phyloP scores from a whole-genome alignment of 352 stramenopile species.

The Phytophthora colocasiae region DNA sequence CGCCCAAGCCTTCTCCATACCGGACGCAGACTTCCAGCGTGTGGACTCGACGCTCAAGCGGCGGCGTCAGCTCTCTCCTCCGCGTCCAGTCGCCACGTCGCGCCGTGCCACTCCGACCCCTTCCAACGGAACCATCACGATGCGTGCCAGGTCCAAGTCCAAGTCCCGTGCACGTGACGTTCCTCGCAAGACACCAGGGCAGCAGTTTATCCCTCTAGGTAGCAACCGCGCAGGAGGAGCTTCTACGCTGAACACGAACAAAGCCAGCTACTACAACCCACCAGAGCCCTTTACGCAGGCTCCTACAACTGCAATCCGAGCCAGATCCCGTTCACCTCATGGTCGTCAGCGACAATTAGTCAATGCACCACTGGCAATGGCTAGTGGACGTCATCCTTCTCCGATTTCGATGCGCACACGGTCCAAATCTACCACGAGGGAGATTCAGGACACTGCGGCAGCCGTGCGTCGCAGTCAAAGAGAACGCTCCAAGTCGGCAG shows the following conservation, averaged over 20 bases:
- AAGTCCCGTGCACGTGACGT: constrained; percentile 51
- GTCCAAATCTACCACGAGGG: constrained; percentile 51
- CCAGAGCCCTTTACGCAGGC: constrained; percentile 15
- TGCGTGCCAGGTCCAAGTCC: constrained; percentile 68
- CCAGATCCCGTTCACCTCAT: constrained; percentile 38
- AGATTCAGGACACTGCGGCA: constrained; percentile 29
- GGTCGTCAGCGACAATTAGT: constrained; percentile 3
- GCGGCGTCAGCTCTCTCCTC: constrained; percentile 48
- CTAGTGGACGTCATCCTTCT: constrained; percentile 21
- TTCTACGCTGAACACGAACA: constrained; percentile 48
- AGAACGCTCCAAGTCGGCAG: constrained; percentile 45
- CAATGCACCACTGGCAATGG: neutral
- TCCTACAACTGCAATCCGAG: constrained; percentile 1
- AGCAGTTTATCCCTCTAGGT: constrained; percentile 65
- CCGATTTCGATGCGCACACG: constrained; percentile 38
- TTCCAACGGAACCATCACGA: constrained; percentile 28
- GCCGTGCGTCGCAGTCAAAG: constrained; percentile 27
- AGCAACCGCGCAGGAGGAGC: constrained; percentile 24
- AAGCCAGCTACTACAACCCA: constrained; percentile 40
- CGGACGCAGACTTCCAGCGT: constrained; percentile 64
- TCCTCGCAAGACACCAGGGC: constrained; percentile 31
- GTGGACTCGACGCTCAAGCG: constrained; percentile 62
- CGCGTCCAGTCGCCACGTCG: constrained; percentile 9
- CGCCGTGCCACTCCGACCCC: constrained; percentile 1
- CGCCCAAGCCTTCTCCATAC: constrained; percentile 53